Evolutionary conservation across 140 eudicot species (phyloP).

Genomic region (Stevia rebaudiana): DNA sequence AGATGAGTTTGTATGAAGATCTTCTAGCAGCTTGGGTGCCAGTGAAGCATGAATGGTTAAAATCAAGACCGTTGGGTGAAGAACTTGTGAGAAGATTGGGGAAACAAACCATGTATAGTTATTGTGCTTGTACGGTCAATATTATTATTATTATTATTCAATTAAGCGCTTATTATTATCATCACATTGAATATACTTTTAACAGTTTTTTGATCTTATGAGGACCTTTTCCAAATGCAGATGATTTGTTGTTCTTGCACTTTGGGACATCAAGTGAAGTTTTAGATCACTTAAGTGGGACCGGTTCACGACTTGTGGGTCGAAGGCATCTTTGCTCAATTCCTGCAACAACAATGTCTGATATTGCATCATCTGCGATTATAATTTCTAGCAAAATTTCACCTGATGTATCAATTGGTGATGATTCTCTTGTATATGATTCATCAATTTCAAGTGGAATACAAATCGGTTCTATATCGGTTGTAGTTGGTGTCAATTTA

Average conservation of each 20-base stretch:
- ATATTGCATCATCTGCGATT: conserved; percentile 88
- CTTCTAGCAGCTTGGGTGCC: conserved; percentile 99
- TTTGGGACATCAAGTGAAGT: conserved; percentile 98
- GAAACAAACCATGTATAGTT: conserved; percentile 82
- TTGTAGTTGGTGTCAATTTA: conserved; percentile 73
- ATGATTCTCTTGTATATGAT: conserved; percentile 81
- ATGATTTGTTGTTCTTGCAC: conserved; percentile 76
- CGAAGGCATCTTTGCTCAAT: conserved; percentile 88
- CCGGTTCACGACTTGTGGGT: conserved; percentile 68
- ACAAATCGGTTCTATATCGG: conserved; percentile 86
- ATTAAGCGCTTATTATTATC: conserved; percentile 12
- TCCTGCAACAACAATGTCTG: conserved; percentile 93
- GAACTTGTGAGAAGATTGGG: conserved; percentile 72
- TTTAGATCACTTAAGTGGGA: conserved; percentile 77
- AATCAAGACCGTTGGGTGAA: conserved; percentile 74
- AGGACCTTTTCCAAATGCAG: conserved; percentile 41
- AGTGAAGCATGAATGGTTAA: conserved; percentile 82
- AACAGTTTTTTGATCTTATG: not conserved
- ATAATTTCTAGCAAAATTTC: conserved; percentile 76
- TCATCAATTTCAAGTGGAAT: conserved; percentile 67
- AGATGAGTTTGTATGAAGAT: conserved; percentile 98
- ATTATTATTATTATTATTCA: conserved; percentile 19
- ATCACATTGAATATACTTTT: not conserved
- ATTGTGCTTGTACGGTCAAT: conserved; percentile 81
- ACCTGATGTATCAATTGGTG: conserved; percentile 82